Evolutionary conservation across 2,329 filamentous ascomycete species (phyloP), one percentile per base, ranked within the genome.

Genomic region (Colletotrichum somersetense): DNA sequence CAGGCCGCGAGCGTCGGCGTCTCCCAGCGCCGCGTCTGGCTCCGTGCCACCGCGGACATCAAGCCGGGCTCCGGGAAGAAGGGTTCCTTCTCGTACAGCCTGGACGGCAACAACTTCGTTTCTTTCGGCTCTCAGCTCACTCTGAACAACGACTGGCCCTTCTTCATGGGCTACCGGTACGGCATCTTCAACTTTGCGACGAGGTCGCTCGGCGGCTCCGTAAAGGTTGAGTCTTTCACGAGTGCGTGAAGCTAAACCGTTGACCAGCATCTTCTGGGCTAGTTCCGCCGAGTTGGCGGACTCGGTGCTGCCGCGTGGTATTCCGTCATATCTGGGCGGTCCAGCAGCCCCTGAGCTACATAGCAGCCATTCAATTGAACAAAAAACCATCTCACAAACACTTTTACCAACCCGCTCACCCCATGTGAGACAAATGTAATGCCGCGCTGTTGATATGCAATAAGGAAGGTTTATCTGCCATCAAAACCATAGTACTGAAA

Each of bases 171-270:
- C 0, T 87, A 87, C 73, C 80, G 85, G 0, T 87, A 79, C 74
- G 85, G 81, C 0, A 82, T 87, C 5, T 87, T 87, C 71, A 87
- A 87, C 73, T 85, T 80, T 77, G 85, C 85, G 0, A 87, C 85
- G 1, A 78, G 78, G 52, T 42, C 55, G 5, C 46, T 77, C 12
- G 76, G 77, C 4, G 77, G 76, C 12, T 72, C 69, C 4, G 46
- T 76, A 2, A 26, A n/a, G 30, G 65, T 62, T 23, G 23, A 33
- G 23, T 67, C 65, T 12, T 62, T 67, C 38, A 65, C 38, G 14
- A 62, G 46, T 20, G 59, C 59, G 10, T 40, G 12, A 57, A 14
- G 26, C 30, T 23, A 18, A 40, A 5, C 30, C 26, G 16, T 18
- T 23, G 33, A 40, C 14, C 23, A 8, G 78, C 7, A 11, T 30